These are phyloP conservation scores for Porpolomopsis calyptriformis DNA, from an alignment of 768 basidiomycete genomes.

Conservation along the genomic window DNA sequence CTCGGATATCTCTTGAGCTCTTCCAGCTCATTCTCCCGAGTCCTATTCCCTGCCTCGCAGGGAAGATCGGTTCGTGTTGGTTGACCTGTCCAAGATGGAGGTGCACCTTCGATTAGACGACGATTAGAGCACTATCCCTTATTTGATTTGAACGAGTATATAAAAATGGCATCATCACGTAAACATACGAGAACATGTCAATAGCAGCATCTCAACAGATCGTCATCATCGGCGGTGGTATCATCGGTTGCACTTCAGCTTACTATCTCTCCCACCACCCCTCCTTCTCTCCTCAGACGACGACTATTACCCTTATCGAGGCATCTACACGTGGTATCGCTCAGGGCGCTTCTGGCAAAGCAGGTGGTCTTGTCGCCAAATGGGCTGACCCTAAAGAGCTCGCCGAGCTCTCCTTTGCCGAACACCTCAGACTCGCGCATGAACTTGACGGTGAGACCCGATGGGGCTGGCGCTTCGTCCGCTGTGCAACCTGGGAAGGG, in stretches of 20 bases:
- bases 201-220: constrained; percentile 26
- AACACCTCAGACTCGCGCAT: constrained; percentile 65
- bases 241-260: constrained; percentile 76
- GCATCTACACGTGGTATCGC: constrained; percentile 58
- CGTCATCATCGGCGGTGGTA: constrained; percentile 76
- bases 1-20: no score
- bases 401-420: constrained; percentile 57
- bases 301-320: constrained; percentile 55
- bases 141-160: no score
- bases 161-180: no score
- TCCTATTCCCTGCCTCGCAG: no score
- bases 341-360: constrained; percentile 76
- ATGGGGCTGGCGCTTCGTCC: constrained; percentile 80
- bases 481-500: constrained; percentile 69
- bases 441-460: constrained; percentile 55
- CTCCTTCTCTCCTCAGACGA: constrained; percentile 27
- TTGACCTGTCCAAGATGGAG: no score
- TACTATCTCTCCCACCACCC: constrained; percentile 65
- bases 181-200: no score
- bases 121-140: no score
- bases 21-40: no score
- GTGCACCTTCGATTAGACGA: no score
- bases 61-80: no score
- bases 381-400: constrained; percentile 74
- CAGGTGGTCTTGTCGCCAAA: constrained; percentile 75